Evolutionary conservation across 441 rosid species (phyloP).

Genomic region (Francoa sonchifolia): DNA sequence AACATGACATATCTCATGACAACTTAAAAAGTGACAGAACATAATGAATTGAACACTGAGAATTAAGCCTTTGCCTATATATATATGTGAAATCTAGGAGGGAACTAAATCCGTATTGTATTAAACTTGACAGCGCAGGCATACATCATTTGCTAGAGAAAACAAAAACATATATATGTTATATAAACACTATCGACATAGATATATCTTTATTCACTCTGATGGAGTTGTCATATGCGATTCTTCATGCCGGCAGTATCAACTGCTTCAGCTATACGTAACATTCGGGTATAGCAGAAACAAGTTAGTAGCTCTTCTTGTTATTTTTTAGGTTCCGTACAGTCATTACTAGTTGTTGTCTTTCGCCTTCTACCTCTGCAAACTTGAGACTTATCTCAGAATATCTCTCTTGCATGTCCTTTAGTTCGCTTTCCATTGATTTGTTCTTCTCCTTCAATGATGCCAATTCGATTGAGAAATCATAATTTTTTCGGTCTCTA

Average conservation of each 20-base stretch:
- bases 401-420: slow-evolving; percentile 74
- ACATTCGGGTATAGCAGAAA: slow-evolving; percentile 9
- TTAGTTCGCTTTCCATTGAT: slow-evolving; percentile 55
- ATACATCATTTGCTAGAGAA: no score
- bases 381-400: slow-evolving; percentile 81
- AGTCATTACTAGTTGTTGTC: slow-evolving; percentile 78
- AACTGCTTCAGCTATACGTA: slow-evolving; percentile 25
- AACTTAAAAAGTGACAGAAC: no score
- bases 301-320: slow-evolving; percentile 24
- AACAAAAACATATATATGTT: no score
- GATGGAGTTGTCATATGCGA: slow-evolving; percentile 4
- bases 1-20: no score
- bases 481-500: slow-evolving; percentile 6
- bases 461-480: slow-evolving; percentile 23
- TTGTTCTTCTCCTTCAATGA: slow-evolving; percentile 39
- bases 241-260: slow-evolving; percentile 8
- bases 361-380: slow-evolving; percentile 93
- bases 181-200: no score
- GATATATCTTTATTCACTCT: slow-evolving; percentile 25
- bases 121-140: no score
- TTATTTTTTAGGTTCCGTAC: slow-evolving; percentile 49
- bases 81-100: no score
- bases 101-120: no score
- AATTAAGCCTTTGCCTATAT: no score
- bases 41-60: no score